These are phyloP conservation scores for Phymatotrichopsis omnivora DNA, from an alignment of 2,329 filamentous ascomycete species.

Conservation along the genomic window DNA sequence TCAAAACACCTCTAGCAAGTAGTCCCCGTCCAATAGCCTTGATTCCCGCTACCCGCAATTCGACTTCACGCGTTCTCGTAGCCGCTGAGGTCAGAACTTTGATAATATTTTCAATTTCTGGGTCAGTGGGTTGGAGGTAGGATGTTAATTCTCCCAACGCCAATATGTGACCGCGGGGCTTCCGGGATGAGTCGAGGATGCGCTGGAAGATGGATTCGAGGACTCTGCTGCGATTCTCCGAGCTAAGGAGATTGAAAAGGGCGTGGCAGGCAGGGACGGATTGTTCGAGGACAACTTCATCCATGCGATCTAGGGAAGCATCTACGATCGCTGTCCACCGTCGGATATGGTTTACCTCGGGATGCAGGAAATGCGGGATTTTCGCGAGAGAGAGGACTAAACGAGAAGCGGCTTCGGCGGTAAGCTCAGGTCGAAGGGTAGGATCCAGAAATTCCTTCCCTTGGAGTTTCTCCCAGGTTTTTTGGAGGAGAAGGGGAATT, in stretches of 20 bases:
- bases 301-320: conserved; percentile 27
- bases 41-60: conserved; percentile 30
- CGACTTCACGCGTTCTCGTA: conserved; percentile 22
- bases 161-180: conserved; percentile 23
- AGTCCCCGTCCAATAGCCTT: conserved; percentile 25
- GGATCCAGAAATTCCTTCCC: conserved; percentile 37
- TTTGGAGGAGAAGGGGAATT: conserved; percentile 28
- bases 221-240: conserved; percentile 9
- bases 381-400: conserved; percentile 43
- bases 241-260: conserved; percentile 13
- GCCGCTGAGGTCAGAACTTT: conserved; percentile 26
- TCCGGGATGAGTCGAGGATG: conserved; percentile 1
- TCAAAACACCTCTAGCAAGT: conserved; percentile 5
- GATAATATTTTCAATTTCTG: conserved; percentile 21
- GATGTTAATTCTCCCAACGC: conserved; percentile 28
- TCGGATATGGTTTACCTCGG: conserved; percentile 8
- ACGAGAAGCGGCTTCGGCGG: conserved; percentile 52
- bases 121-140: conserved; percentile 20
- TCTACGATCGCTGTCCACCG: conserved; percentile 28
- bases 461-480: conserved; percentile 34
- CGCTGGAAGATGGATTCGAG: conserved; percentile 20
- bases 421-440: conserved; percentile 51
- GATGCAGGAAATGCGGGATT: conserved; percentile 1
- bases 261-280: conserved; percentile 20
- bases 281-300: conserved; percentile 25